Evolutionary conservation across 2,329 filamentous ascomycete genomes (phyloP), one percentile per base, ranked within the genome.

Genomic region (Cercospora sp.): DNA sequence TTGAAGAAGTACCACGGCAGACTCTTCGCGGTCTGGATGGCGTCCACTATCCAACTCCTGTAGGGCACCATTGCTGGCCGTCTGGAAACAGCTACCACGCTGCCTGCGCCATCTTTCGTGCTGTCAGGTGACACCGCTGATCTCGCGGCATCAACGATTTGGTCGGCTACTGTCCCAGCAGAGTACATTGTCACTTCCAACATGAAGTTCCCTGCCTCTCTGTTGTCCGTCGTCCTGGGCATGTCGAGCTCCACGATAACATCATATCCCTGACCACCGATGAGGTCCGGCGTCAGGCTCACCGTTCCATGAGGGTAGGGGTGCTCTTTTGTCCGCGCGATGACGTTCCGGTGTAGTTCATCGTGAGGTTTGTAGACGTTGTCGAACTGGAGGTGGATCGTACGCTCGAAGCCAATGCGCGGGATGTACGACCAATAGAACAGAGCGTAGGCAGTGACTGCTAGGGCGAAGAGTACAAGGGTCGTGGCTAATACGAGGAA

Each of bases 141-240:
- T 23, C 67, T 60, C n/a, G 67, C 63, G 2, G 71, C 66, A 33
- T 73, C 66, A 16, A 75, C 58, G 6, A 69, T 59, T 13, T 53
- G 55, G 31, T 64, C 62, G 9, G 31, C 20, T n/a, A 23, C 12
- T 1, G 62, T 59, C 5, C 31, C 55, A 59, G 79, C 64, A 7
- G 73, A 79, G 60, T 91, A 85, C 62, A 97, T 86, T 68, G 88
- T 86, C 16, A 97, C 82, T 58, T 91, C 90, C 18, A 98, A 83
- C 95, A 99, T 99, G 83, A 97, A 98, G 81, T 98, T 98, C 30
- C 95, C 95, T 13, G 87, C 86, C 2, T 86, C 86, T 23, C 91
- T 81, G 75, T 99, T 99, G 1, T 85, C 80, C 0, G 88, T 89
- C 2, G 92, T 95, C 48, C 90, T 89, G 18, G 95, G 95, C 70